Percentiles rank a stretch among this genome's conserved stretches.
Evolutionary conservation across 2,329 filamentous ascomycete species (phyloP).

Genomic region (Stagonosporopsis tanaceti): DNA sequence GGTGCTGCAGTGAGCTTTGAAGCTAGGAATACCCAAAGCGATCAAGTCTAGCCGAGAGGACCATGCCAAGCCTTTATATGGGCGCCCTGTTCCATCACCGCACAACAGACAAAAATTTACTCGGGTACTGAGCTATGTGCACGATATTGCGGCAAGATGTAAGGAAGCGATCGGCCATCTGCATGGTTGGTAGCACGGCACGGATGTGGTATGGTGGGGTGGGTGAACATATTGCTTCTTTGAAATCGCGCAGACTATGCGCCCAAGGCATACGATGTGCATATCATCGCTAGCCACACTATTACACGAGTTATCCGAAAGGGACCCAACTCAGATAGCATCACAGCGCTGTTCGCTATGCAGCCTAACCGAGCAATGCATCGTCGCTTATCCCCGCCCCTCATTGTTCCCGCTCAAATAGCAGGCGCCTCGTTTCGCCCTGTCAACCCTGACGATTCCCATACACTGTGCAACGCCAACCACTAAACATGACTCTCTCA

Average conservation of each 20-base stretch:
- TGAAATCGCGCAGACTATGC: slow-evolving; percentile 4
- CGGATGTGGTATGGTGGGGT: neutral
- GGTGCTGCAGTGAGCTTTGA: slow-evolving; percentile 14
- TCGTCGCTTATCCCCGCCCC: slow-evolving; percentile 27
- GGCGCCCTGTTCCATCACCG: neutral
- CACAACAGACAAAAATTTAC: neutral
- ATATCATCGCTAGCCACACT: slow-evolving; percentile 10
- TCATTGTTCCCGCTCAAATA: slow-evolving; percentile 13
- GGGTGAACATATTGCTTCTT: slow-evolving; percentile 14
- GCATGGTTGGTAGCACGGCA: slow-evolving; percentile 1
- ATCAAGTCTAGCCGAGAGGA: slow-evolving; percentile 15
- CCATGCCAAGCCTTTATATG: neutral
- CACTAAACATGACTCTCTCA: slow-evolving; percentile 29
- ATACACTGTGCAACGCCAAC: slow-evolving; percentile 31
- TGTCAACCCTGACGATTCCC: slow-evolving; percentile 19
- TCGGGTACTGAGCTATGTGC: neutral
- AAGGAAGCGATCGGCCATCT: neutral
- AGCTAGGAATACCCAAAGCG: slow-evolving; percentile 1
- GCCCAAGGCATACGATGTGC: slow-evolving; percentile 3
- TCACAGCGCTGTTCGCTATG: slow-evolving; percentile 9
- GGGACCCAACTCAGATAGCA: slow-evolving; percentile 1
- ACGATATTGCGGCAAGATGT: neutral
- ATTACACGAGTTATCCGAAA: slow-evolving; percentile 15
- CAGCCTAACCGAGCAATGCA: slow-evolving; percentile 15
- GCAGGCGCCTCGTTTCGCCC: slow-evolving; percentile 19